Evolutionary conservation across 2,329 filamentous ascomycete genomes (phyloP).

Genomic region (Diplodia corticola): DNA sequence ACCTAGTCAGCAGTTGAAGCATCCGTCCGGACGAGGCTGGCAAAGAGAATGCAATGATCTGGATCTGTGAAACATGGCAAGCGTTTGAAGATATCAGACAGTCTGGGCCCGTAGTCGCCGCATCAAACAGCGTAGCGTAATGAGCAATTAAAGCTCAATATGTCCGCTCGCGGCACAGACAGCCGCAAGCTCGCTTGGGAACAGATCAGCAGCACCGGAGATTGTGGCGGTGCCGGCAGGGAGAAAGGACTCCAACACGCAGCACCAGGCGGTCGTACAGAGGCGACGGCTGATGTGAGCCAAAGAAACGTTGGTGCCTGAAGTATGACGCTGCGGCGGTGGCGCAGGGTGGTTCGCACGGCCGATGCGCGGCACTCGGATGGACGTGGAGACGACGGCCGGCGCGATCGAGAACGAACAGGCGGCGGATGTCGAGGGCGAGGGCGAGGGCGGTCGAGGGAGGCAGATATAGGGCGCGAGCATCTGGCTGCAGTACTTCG

Average conservation of each 20-base stretch:
- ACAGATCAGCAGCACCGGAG: constrained; percentile 7
- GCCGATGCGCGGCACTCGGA: not conserved
- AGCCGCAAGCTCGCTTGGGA: not conserved
- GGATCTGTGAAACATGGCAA: too few relatives aligned
- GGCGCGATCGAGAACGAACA: not conserved
- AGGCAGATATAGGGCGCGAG: constrained; percentile 1
- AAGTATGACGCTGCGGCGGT: constrained; percentile 5
- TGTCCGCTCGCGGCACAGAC: not conserved
- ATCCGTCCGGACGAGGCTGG: too few relatives aligned
- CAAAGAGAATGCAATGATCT: too few relatives aligned
- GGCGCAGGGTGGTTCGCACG: constrained; percentile 1
- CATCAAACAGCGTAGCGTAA: not conserved
- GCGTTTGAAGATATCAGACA: not conserved
- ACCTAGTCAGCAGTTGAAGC: too few relatives aligned
- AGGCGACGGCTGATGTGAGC: not conserved
- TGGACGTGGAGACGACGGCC: not conserved
- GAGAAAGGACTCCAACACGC: not conserved
- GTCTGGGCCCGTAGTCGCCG: not conserved
- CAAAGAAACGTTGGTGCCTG: constrained; percentile 5
- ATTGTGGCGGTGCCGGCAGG: constrained; percentile 9
- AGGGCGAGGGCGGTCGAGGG: not conserved
- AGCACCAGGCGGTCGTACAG: not conserved
- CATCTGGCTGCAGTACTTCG: not conserved
- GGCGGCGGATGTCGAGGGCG: not conserved
- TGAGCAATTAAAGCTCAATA: not conserved